Evolutionary conservation across 768 basidiomycete genomes (phyloP), one percentile per base, ranked within the genome.

Genomic region (Tylopilus felleus): DNA sequence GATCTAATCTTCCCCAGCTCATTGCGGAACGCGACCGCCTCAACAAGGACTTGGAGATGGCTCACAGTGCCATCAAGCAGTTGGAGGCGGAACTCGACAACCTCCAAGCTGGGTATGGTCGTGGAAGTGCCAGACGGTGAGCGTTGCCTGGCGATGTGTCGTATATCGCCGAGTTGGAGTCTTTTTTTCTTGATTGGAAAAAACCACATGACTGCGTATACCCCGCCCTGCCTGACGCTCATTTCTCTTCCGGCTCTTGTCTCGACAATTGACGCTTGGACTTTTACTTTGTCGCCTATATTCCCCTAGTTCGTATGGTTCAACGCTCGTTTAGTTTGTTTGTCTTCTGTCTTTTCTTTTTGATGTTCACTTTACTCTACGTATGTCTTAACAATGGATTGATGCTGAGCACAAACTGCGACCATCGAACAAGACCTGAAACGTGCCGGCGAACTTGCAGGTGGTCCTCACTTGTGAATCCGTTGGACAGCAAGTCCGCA

Each of bases 21-120:
- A 98, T 99, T 61, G 93, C 94, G 41, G 97, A 99, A 74, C 85
- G 97, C 63, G 97, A 98, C 73, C 85, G 97, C 48, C 85, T 99
- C 77, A 99, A 98, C 85, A 98, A 98, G 75, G 97, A 98, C 67
- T 81, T 99, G 68, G 96, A 98, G 76, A 73, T 83, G 70, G 92
- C 95, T 10, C 90, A 93, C 80, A 85, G 89, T 52, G 81, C 89
- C 22, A 95, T 96, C 80, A 97, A 97, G 75, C 77, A 84, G 55
- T 81, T 95, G 71, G 93, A 97, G 70, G 82, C 83, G 23, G 93
- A 97, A 73, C 80, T 97, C 58, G 93, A 95, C 76, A 86, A 85
- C 63, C 82, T 95, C 47, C 90, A 93, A 71, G 84, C 86, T 59
- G 90, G 90, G 36, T 93, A 90, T 60, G 86, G 88, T 51, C 82